Evolutionary conservation across 805 yeast species (phyloP), one percentile per base, ranked within the genome.

Genomic region (Candida orba): DNA sequence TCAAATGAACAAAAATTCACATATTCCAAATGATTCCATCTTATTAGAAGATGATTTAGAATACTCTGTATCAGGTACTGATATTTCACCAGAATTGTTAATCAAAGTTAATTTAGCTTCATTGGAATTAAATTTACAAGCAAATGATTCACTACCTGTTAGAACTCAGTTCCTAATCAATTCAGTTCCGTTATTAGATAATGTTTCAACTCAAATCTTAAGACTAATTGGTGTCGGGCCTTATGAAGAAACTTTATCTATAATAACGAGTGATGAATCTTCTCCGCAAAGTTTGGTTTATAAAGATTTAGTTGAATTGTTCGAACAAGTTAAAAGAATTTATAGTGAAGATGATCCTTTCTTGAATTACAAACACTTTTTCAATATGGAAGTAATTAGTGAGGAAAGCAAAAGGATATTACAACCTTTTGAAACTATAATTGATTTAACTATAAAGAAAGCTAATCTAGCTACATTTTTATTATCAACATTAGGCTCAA

Each of bases 381-480:
- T 52, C 14, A 39, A 43, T 8, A 40, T 43, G 18, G 34, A 14
- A 2, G 32, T 17, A 13, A 10, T 27, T 27, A 48, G 44, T n/a
- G 49, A 45, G 4, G 35, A 32, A 13, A 27, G 35, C 4, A 18
- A 42, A 2, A 40, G 40, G 14, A 45, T 44, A 8, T 39, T 54
- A 37, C 50, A 47, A 27, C 46, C 44, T n/a, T 37, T 53, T 13
- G 56, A 57, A 37, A 55, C 50, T 18, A 34, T 44, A 4, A 49
- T 54, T 29, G 57, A 57, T 8, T 37, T 48, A 14, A 80, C 93
- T 0, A 62, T 91, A 30, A 78, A 95, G 46, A 85, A 91, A 53
- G 85, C 89, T 1, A 93, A 93, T 54, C 64, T 93, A 50, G 86
- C 96, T 0, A 88, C 96, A 0, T 93, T 88, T 57, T 66, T 89